Percentiles rank a stretch among this genome's conserved stretches.
Evolutionary conservation across 2,329 filamentous ascomycete species (phyloP).

Genomic region (Didymella glomerata): DNA sequence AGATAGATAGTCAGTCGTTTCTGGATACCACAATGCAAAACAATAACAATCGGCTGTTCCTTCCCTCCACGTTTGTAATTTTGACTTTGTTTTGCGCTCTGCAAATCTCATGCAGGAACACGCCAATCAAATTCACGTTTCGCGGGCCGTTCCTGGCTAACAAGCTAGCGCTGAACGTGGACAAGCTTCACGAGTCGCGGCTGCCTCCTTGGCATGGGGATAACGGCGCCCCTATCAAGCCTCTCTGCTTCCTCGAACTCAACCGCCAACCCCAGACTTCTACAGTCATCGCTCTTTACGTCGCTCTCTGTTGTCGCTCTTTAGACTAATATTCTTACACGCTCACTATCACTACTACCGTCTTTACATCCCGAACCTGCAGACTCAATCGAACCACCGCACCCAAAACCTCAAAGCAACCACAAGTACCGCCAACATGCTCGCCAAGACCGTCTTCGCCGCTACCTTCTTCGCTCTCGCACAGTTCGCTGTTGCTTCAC

Average conservation of each 20-base stretch:
- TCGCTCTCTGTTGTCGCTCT: conserved; percentile 25
- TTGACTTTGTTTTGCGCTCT: conserved; percentile 2
- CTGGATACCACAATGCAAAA: conserved; percentile 9
- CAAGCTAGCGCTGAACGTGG: conserved; percentile 20
- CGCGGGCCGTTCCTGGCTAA: conserved; percentile 32
- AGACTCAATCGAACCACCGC: conserved; percentile 13
- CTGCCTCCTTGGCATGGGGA: conserved; percentile 19
- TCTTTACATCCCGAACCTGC: not conserved
- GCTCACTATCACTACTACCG: conserved; percentile 13
- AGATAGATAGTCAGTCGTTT: conserved; percentile 10
- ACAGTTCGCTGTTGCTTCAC: conserved; percentile 32
- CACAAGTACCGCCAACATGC: conserved; percentile 32
- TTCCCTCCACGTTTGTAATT: not conserved
- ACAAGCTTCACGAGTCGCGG: conserved; percentile 8
- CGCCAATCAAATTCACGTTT: conserved; percentile 25
- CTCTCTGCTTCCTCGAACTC: conserved; percentile 19
- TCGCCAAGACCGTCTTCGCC: conserved; percentile 40
- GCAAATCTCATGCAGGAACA: conserved; percentile 23
- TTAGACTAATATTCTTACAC: conserved; percentile 26
- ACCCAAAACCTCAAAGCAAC: not conserved
- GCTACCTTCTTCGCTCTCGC: conserved; percentile 38
- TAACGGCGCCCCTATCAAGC: conserved; percentile 20
- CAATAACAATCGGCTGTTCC: not conserved
- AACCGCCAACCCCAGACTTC: conserved; percentile 20
- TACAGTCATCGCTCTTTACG: conserved; percentile 28